Base-by-base conservation (phyloP, 805 yeast species). In the Barnettozyma pratensis region DNA sequence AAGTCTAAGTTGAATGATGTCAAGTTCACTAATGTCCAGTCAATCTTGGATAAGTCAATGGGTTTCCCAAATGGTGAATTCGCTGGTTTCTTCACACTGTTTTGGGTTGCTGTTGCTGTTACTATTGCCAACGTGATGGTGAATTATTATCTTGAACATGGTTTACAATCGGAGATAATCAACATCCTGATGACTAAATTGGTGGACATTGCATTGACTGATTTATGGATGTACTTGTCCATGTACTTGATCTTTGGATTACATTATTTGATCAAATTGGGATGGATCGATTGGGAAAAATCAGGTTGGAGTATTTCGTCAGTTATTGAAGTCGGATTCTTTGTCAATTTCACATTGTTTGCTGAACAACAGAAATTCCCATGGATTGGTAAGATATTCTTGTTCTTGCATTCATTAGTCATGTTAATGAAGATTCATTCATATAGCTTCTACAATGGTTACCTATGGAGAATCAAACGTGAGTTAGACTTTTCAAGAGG, bases 381-480 rank as follows among this genome's bases (percentile, higher is more conserved):
- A 10, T 94, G 99, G 99, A 86, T 91, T 44, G 96, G 89, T 2
- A 82, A 83, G 60, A 91, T 91, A 39, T 94, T 88, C 59, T 68
- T 94, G 53, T 77, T 88, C 51, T 70, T 94, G 45, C 99, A 94
- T 63, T 80, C 90, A 9, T 71, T 89, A 43, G 98, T 94, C 2
- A 71, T 90, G 54, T 63, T 95, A 57, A 94, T 94, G 99, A 94
- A 94, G 64, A 85, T 85, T 81, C 98, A 94, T 65, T 90, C 98
- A 2, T 94, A 83, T 63, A 88, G 88, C 2, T 90, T 87, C 60
- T 94, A 83, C 69, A 91, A 91, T 61, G 99, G 98, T 0, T 89
- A 92, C 63, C 69, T 94, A 50, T 87, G 95, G 90, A 68, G 64
- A 34, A 78, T 84, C 40, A 58, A 64, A 26, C 65, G 70, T 12